phyloP scores from a whole-genome alignment of 176 grass and related monocot genomes.

The Eragrostis nindensis region DNA sequence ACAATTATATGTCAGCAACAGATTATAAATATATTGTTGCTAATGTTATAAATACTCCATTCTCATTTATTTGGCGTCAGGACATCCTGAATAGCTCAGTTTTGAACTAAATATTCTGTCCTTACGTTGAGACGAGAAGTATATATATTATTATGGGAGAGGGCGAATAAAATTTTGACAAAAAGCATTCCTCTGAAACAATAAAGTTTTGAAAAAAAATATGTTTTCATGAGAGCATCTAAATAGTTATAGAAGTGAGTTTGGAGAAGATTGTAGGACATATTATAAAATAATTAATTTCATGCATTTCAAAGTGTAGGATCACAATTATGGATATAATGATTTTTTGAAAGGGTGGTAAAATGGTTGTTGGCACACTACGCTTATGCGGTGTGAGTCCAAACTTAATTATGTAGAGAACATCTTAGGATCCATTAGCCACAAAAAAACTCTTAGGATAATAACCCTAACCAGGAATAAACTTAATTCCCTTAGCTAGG shows the following conservation, averaged over 20 bases:
- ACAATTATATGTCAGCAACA: background rate
- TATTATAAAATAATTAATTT: background rate
- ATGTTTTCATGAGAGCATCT: background rate
- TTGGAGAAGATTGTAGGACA: background rate
- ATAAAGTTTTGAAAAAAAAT: background rate
- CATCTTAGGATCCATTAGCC: no score
- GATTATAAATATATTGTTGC: no score
- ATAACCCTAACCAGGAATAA: conserved; percentile 35
- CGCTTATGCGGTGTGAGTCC: conserved; percentile 6
- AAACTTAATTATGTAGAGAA: conserved; percentile 52
- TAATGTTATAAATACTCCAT: no score
- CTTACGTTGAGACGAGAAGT: no score
- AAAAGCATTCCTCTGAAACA: no score
- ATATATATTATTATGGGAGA: background rate
- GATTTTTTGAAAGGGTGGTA: background rate
- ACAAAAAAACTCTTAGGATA: no score
- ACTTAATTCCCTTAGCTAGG: conserved; percentile 39
- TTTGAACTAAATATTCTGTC: no score
- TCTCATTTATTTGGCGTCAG: no score
- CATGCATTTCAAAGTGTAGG: background rate
- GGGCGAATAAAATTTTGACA: background rate
- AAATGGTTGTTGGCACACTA: background rate
- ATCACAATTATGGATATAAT: background rate
- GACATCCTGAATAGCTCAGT: no score
- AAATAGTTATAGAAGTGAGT: background rate